These are phyloP conservation scores for Lasiosphaeriaceae sp. DNA, from an alignment of 495 filamentous ascomycete species.

Conservation along the genomic window DNA sequence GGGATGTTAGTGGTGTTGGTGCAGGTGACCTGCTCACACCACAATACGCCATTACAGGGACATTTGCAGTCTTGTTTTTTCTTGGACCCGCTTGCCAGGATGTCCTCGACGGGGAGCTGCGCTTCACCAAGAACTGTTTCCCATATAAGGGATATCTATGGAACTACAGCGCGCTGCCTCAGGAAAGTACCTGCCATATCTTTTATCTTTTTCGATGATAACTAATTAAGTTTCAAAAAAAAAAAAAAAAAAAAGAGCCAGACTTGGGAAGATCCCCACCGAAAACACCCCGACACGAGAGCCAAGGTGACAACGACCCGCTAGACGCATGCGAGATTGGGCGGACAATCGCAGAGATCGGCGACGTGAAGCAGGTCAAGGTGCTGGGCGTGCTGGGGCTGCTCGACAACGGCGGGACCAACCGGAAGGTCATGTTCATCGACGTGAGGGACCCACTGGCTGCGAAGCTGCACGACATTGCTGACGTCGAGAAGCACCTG, in stretches of 20 bases:
- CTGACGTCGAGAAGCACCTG: constrained; percentile 21
- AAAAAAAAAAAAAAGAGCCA: no score
- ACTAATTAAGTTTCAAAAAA: no score
- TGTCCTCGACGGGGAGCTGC: constrained; percentile 1
- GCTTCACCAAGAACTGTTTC: constrained; percentile 19
- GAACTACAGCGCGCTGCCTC: constrained; percentile 26
- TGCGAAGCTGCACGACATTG: constrained; percentile 19
- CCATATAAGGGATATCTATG: constrained; percentile 26
- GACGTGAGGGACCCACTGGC: constrained; percentile 25
- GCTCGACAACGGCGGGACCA: constrained; percentile 31
- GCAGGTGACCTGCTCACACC: no score
- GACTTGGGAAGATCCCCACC: constrained; percentile 23
- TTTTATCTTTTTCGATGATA: neutral
- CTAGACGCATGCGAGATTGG: constrained; percentile 23
- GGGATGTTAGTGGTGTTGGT: no score
- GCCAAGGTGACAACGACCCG: constrained; percentile 24
- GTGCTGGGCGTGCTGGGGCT: constrained; percentile 29
- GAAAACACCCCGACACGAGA: constrained; percentile 1
- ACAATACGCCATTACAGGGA: no score
- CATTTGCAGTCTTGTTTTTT: no score
- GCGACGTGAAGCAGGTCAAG: constrained; percentile 23
- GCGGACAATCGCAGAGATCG: neutral
- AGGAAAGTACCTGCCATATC: constrained; percentile 6
- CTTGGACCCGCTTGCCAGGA: no score
- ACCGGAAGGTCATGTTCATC: constrained; percentile 34